Evolutionary conservation across 768 basidiomycete genomes (phyloP), one percentile per base, ranked within the genome.

Genomic region (Mycena polygramma): DNA sequence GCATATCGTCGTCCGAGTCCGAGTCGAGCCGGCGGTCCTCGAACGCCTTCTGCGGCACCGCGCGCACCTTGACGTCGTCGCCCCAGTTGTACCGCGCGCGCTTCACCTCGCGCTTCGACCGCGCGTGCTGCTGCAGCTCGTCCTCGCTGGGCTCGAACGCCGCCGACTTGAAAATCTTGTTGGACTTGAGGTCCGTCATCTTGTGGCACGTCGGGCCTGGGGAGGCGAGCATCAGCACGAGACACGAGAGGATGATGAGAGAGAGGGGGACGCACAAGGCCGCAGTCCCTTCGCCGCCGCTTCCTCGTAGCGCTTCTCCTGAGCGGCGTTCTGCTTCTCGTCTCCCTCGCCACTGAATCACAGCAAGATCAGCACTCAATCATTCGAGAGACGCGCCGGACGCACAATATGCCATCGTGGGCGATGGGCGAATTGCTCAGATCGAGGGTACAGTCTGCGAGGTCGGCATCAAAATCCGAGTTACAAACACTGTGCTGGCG

Each of bases 71-170:
- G 15, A 74, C 75, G 46, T 78, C 75, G 57, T 72, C 68, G 57
- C 67, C 54, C 59, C 69, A 59, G 54, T 48, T 61, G 60, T 57
- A 70, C 53, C 58, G 72, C 72, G 63, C 68, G 57, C 57, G 76
- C 71, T 76, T 81, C 26, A 60, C 70, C 37, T 77, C 77, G 57
- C 80, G 81, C 70, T 77, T 82, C 10, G 77, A 76, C n/a, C 81
- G 82, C 19, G 79, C 78, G 22, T 85, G 81, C 7, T 81, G 75
- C 17, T 77, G 77, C 11, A 93, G 74, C 64, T 93, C 91, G 45
- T 89, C 86, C 4, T 85, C 84, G 0, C 88, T 83, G 0, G 94
- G 92, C 74, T 92, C 88, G 75, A 96, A 95, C 0, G 92, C 92
- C 2, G 80, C 77, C 1, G 89, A 84, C 53, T 83, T 84, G 85